phyloP scores from a whole-genome alignment of 78 protist species.

The Dictyostelium brefeldianum region DNA sequence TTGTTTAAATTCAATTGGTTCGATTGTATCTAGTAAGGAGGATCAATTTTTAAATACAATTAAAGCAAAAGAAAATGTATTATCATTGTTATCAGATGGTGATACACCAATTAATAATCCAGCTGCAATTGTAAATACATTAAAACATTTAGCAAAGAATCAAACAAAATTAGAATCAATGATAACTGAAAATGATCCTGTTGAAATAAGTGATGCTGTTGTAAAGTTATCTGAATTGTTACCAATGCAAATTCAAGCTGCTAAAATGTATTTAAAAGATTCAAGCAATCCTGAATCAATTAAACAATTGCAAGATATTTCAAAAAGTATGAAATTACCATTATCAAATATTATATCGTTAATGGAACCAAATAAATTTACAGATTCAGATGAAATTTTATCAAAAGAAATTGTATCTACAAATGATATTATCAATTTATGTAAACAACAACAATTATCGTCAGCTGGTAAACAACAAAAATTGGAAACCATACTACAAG shows the following conservation, averaged over 20 bases:
- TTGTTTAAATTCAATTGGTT: background rate
- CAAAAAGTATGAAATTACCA: slow-evolving; percentile 27
- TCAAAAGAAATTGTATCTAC: background rate
- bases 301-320: slow-evolving; percentile 14
- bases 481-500: background rate
- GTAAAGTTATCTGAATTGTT: background rate
- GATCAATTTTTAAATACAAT: slow-evolving; percentile 29
- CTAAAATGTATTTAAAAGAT: slow-evolving; percentile 35
- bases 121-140: slow-evolving; percentile 34
- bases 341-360: slow-evolving; percentile 21
- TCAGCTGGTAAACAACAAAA: background rate
- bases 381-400: background rate
- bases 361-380: slow-evolving; percentile 41
- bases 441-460: background rate
- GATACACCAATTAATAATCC: background rate
- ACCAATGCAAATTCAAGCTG: slow-evolving; percentile 63
- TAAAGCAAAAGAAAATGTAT: slow-evolving; percentile 37
- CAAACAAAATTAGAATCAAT: slow-evolving; percentile 21
- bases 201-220: slow-evolving; percentile 33
- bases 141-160: slow-evolving; percentile 45
- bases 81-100: slow-evolving; percentile 3
- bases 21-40: background rate
- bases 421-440: background rate
- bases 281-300: background rate
- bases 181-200: background rate